Evolutionary conservation across 202 grass and related monocot genomes (phyloP).

Genomic region (Panicum virgatum): DNA sequence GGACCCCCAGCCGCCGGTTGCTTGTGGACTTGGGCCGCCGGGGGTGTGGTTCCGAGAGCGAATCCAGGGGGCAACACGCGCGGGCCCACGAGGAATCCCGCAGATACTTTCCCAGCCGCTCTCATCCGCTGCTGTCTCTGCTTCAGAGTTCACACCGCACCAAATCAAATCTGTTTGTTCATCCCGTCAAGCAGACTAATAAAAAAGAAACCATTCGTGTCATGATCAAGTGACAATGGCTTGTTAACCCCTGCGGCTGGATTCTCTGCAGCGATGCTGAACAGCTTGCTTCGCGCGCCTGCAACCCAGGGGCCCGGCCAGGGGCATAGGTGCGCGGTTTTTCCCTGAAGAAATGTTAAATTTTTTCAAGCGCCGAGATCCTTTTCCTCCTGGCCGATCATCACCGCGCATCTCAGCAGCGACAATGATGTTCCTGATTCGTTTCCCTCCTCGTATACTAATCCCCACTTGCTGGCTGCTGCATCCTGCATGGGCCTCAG

Average conservation of each 20-base stretch:
- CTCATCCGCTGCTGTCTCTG: neutral
- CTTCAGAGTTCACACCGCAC: slow-evolving; percentile 8
- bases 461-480: slow-evolving; percentile 34
- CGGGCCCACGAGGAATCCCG: slow-evolving; percentile 48
- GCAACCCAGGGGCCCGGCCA: too few species aligned
- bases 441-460: neutral
- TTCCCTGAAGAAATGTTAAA: neutral
- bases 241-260: slow-evolving; percentile 31
- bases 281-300: slow-evolving; percentile 29
- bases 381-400: slow-evolving; percentile 19
- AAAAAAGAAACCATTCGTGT: neutral
- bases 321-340: neutral
- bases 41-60: slow-evolving; percentile 5
- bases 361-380: neutral
- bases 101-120: slow-evolving; percentile 68
- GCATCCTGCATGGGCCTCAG: slow-evolving; percentile 22
- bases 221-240: slow-evolving; percentile 19
- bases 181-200: neutral
- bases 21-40: slow-evolving; percentile 20
- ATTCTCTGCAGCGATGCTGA: slow-evolving; percentile 33
- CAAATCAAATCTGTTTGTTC: neutral
- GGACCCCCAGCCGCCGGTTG: slow-evolving; percentile 7
- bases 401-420: slow-evolving; percentile 19
- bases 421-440: slow-evolving; percentile 26
- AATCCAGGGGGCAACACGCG: neutral